Percentiles rank a stretch among this genome's conserved stretches.
These are phyloP conservation scores for Phaeomoniella chlamydospora DNA, from an alignment of 2,329 filamentous ascomycete species.

Conservation along the genomic window DNA sequence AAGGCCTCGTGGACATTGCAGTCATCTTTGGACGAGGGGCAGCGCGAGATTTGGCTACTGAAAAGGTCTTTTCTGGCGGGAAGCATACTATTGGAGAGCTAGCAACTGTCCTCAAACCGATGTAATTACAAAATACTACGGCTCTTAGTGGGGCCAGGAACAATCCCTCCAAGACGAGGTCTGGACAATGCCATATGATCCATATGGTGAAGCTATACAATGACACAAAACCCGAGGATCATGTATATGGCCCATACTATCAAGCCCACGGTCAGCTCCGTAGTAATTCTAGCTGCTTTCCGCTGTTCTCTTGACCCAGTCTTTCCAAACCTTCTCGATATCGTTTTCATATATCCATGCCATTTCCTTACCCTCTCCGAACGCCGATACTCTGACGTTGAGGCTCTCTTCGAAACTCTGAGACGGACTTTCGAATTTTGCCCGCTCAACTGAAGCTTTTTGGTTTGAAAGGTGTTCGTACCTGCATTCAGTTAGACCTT, in stretches of 20 bases:
- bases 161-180: no score
- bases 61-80: conserved; percentile 19
- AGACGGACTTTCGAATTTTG: conserved; percentile 9
- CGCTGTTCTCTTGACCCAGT: conserved; percentile 4
- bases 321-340: conserved; percentile 21
- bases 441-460: conserved; percentile 6
- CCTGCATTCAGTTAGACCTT: conserved; percentile 6
- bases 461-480: conserved; percentile 18
- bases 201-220: no score
- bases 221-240: no score
- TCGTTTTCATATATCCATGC: conserved; percentile 28
- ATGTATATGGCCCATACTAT: no score
- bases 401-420: conserved; percentile 16
- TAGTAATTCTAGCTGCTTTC: no score
- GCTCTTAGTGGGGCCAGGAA: no score
- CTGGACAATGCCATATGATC: no score
- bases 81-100: not conserved
- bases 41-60: conserved; percentile 22
- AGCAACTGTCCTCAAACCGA: not conserved
- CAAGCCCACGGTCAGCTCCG: no score
- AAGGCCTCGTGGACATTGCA: conserved; percentile 23
- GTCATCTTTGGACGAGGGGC: conserved; percentile 21
- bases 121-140: not conserved
- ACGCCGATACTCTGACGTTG: conserved; percentile 15
- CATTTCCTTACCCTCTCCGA: conserved; percentile 17